phyloP scores from a whole-genome alignment of 1,284 basidiomycete genomes.

The Cerrena zonata region DNA sequence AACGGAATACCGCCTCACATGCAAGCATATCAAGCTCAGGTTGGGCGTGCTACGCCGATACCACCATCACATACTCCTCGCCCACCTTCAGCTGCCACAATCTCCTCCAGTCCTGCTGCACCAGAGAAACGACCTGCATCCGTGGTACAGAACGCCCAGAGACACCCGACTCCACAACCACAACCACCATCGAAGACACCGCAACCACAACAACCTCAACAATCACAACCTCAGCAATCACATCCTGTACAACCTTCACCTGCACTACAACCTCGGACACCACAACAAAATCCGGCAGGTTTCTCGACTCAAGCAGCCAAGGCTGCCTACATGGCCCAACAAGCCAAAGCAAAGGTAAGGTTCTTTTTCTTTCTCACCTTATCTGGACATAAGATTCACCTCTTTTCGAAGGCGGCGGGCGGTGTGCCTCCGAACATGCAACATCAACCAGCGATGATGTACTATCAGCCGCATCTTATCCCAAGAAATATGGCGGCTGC shows the following conservation, averaged over 20 bases:
- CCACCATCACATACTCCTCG: constrained; percentile 10
- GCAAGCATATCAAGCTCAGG: constrained; percentile 7
- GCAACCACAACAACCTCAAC: constrained; percentile 4
- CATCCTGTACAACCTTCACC: not conserved
- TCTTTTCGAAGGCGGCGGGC: not conserved
- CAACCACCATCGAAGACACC: not conserved
- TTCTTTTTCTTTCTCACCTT: constrained; percentile 2
- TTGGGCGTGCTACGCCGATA: constrained; percentile 9
- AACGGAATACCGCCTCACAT: constrained; percentile 12
- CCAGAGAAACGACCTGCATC: constrained; percentile 11
- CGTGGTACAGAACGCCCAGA: constrained; percentile 2
- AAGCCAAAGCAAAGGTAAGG: constrained; percentile 9
- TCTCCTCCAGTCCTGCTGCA: constrained; percentile 5
- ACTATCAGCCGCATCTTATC: not conserved
- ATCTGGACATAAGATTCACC: not conserved
- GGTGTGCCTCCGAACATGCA: not conserved
- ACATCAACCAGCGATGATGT: not conserved
- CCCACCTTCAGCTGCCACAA: constrained; percentile 8
- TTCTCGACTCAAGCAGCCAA: not conserved
- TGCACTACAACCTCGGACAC: not conserved
- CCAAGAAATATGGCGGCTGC: not conserved
- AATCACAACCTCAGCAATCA: constrained; percentile 6
- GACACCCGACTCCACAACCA: constrained; percentile 1
- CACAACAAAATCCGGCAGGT: not conserved
- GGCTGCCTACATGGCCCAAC: not conserved